phyloP scores from a whole-genome alignment of 305 asterid genomes.

The Andrographis paniculata region DNA sequence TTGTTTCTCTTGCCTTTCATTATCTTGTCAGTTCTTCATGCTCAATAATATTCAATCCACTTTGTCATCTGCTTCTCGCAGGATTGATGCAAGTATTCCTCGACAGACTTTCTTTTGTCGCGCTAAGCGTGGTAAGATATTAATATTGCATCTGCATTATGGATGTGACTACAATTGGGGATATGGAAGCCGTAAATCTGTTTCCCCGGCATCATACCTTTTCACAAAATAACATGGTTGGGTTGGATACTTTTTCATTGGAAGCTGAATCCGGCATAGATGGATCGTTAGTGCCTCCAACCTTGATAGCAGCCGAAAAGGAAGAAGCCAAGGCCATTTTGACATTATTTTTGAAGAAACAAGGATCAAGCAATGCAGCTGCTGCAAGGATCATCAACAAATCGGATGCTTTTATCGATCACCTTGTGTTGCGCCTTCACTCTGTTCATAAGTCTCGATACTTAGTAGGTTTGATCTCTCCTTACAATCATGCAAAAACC shows the following conservation, averaged over 20 bases:
- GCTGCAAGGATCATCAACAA: slow-evolving; percentile 71
- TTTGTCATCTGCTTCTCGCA: slow-evolving; percentile 24
- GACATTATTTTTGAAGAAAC: slow-evolving; percentile 76
- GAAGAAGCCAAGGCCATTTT: slow-evolving; percentile 94
- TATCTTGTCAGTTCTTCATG: neutral
- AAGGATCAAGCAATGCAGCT: slow-evolving; percentile 61
- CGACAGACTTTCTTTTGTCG: slow-evolving; percentile 42
- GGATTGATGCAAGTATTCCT: slow-evolving; percentile 32
- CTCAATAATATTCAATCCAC: neutral
- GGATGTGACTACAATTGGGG: slow-evolving; percentile 9
- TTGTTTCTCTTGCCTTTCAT: neutral
- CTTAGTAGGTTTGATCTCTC: slow-evolving; percentile 82
- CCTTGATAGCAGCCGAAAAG: slow-evolving; percentile 82
- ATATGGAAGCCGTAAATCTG: slow-evolving; percentile 12
- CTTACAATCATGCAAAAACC: too few species aligned
- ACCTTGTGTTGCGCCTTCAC: slow-evolving; percentile 75
- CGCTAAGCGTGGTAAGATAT: slow-evolving; percentile 55
- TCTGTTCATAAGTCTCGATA: slow-evolving; percentile 82
- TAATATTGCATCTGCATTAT: slow-evolving; percentile 13
- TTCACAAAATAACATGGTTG: slow-evolving; percentile 19
- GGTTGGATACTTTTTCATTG: slow-evolving; percentile 22
- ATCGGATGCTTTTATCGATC: slow-evolving; percentile 79
- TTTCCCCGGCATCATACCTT: slow-evolving; percentile 3
- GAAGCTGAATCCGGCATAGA: slow-evolving; percentile 58
- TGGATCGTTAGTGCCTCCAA: slow-evolving; percentile 66